Conservation (phyloP, 2,329 filamentous ascomycete genomes). For the Fusarium chuoi region DNA sequence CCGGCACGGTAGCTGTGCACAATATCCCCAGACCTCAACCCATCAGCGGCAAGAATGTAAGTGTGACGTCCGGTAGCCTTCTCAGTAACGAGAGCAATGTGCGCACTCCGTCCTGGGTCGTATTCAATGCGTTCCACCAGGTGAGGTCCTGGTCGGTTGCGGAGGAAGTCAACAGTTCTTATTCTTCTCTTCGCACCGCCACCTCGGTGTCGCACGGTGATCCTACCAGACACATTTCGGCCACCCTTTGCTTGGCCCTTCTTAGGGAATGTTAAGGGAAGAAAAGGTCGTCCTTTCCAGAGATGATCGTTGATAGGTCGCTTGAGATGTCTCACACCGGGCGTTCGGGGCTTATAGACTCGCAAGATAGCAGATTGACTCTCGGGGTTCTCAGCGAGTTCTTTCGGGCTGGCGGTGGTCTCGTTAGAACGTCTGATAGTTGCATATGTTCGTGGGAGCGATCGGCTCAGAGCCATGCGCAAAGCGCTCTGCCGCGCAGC, state of each 20-base stretch:
- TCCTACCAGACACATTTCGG: constrained; percentile 84
- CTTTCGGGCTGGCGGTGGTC: constrained; percentile 34
- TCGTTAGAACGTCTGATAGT: constrained; percentile 39
- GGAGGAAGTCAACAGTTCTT: constrained; percentile 88
- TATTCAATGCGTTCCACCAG: constrained; percentile 95
- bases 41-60: constrained; percentile 96
- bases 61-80: constrained; percentile 79
- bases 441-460: constrained; percentile 47
- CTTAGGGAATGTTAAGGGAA: constrained; percentile 88
- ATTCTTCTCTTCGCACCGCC: constrained; percentile 94
- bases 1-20: constrained; percentile 92
- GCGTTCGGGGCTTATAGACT: constrained; percentile 93
- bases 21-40: constrained; percentile 88
- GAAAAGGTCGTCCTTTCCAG: constrained; percentile 89
- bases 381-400: constrained; percentile 41
- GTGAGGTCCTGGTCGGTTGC: constrained; percentile 82
- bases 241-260: constrained; percentile 94
- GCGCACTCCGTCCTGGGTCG: constrained; percentile 90
- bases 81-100: constrained; percentile 87
- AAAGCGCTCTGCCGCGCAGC: constrained; percentile 45
- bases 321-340: constrained; percentile 89
- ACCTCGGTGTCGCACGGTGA: constrained; percentile 91
- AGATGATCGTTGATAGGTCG: constrained; percentile 95
- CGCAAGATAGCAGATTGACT: constrained; percentile 66
- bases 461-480: constrained; percentile 43